These are phyloP conservation scores for Vitellaria paradoxa DNA, from an alignment of 179 eudicot species.

Conservation along the genomic window DNA sequence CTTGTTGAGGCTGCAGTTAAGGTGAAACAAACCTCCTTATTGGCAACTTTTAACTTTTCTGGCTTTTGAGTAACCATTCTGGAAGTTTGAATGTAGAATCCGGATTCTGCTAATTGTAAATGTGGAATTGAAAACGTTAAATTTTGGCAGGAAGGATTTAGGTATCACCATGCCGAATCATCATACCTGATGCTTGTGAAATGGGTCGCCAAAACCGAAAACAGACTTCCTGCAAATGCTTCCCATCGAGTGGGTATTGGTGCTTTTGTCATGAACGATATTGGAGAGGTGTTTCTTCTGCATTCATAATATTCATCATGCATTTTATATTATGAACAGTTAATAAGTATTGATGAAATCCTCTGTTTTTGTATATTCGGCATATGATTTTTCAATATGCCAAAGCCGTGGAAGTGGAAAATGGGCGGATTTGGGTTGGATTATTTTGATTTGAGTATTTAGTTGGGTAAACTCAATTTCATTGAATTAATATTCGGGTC, in stretches of 20 bases:
- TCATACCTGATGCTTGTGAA: conserved; percentile 54
- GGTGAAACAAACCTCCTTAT: conserved; percentile 24
- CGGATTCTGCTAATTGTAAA: background rate
- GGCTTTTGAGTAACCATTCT: background rate
- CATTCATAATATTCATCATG: background rate
- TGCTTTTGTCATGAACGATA: conserved; percentile 50
- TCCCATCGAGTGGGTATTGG: conserved; percentile 61
- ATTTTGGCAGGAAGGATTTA: conserved; percentile 56
- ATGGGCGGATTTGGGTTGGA: too few relatives aligned
- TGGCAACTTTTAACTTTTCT: background rate
- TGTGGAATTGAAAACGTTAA: background rate
- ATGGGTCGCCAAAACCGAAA: conserved; percentile 45
- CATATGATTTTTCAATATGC: background rate
- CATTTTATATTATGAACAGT: background rate
- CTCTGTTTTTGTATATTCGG: background rate
- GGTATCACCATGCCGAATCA: conserved; percentile 72
- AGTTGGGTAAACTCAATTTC: too few relatives aligned
- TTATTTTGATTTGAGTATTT: too few relatives aligned
- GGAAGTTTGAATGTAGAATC: background rate
- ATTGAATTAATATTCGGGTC: too few relatives aligned
- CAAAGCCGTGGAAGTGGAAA: too few relatives aligned
- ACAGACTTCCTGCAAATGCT: conserved; percentile 60
- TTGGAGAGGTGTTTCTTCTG: conserved; percentile 41
- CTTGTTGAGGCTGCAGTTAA: conserved; percentile 62
- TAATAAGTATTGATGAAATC: background rate